Conservation (phyloP, 495 filamentous ascomycete species). For the Penicillium tannophilum region DNA sequence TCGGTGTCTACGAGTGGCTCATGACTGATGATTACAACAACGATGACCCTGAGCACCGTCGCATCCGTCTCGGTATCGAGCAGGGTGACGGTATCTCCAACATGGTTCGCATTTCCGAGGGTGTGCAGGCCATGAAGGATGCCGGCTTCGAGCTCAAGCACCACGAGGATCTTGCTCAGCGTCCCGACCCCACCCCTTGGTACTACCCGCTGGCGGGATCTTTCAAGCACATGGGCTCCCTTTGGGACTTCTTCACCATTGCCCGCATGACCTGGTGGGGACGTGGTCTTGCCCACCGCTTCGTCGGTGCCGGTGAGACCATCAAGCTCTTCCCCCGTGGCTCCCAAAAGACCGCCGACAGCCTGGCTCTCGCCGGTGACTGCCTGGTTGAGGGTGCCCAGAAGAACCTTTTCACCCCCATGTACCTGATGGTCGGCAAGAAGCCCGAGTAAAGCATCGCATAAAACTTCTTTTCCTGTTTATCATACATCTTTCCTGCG, state of each 20-base stretch:
- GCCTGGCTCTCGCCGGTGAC: constrained; percentile 80
- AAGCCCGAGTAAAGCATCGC: constrained; percentile 66
- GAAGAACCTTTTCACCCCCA: constrained; percentile 95
- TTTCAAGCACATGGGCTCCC: constrained; percentile 76
- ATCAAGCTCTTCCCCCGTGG: constrained; percentile 76
- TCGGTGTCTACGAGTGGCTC: constrained; percentile 99
- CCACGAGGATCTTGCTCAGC: constrained; percentile 88
- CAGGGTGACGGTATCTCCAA: constrained; percentile 97
- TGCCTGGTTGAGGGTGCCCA: constrained; percentile 86
- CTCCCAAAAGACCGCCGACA: constrained; percentile 95
- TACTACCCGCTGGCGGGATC: constrained; percentile 90
- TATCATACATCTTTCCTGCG: not conserved
- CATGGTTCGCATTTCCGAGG: constrained; percentile 92
- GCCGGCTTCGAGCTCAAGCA: constrained; percentile 85
- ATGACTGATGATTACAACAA: constrained; percentile 98
- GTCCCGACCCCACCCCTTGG: constrained; percentile 80
- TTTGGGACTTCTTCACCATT: constrained; percentile 82
- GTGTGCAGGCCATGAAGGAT: constrained; percentile 79
- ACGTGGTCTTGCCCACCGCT: constrained; percentile 71
- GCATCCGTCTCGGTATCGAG: constrained; percentile 93
- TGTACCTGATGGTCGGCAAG: constrained; percentile 97
- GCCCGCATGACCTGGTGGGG: constrained; percentile 89
- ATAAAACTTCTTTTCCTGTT: constrained; percentile 6
- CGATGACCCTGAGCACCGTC: constrained; percentile 80
- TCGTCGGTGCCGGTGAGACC: constrained; percentile 77